Evolutionary conservation across 805 yeast genomes (phyloP), one percentile per base, ranked within the genome.

Genomic region (Grigorovia yakushimaensis): DNA sequence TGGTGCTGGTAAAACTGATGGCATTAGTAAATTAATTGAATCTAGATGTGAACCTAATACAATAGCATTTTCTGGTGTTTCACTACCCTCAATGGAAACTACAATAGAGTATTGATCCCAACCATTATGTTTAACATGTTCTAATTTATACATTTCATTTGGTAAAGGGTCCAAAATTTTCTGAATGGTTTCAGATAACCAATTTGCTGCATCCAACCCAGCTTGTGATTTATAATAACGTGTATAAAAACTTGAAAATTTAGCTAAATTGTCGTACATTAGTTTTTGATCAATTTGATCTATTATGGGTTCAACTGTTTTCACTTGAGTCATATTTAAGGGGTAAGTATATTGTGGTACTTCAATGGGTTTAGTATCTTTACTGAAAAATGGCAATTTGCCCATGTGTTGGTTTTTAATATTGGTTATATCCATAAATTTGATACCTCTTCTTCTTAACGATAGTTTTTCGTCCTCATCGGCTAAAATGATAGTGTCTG

Each of bases 11-110:
- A 84, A 60, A 18, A 79, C 51, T 41, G 72, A 72, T 9, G 96
- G 96, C 48, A 85, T 72, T 40, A 85, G 54, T 47, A 86, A 69
- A 61, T 87, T 88, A 52, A 82, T 74, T 2, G 95, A 83, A 62
- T 91, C 98, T 60, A 83, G 85, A 67, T 91, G 98, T 22, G 94
- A 84, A 1, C 96, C 96, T 38, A 91, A 76, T 15, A 91, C 79
- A 1, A 91, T 81, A 5, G 73, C 65, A 30, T 66, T 62, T 5
- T 69, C 73, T 41, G 72, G 67, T 21, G 58, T 57, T 23, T 50
- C 55, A 13, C 50, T 42, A 18, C 88, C 88, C 6, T 73, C 72
- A 41, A 89, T 72, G 15, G 73, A 70, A 9, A 85, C 86, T 45
- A 89, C 74, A 3, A 87, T 70, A 3, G 93, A 82, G 58, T 76